These are phyloP conservation scores for Monilinia laxa DNA, from an alignment of 2,329 filamentous ascomycete species.

Conservation along the genomic window DNA sequence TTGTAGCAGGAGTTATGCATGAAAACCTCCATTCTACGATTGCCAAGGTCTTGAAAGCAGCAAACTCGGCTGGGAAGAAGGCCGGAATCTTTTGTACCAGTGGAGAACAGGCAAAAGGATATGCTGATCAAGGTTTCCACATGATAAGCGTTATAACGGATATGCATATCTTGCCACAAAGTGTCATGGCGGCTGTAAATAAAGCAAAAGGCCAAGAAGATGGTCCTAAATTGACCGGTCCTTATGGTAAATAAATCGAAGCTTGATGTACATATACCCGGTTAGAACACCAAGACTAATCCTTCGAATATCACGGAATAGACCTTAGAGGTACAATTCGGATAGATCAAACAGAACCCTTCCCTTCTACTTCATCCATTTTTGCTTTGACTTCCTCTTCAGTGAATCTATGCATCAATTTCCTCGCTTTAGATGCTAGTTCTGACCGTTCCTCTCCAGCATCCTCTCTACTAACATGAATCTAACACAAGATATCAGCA, in stretches of 20 bases:
- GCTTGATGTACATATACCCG: slow-evolving; percentile 1
- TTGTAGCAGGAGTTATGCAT: slow-evolving; percentile 59
- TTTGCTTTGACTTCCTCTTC: slow-evolving; percentile 62
- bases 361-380: slow-evolving; percentile 56
- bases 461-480: slow-evolving; percentile 59
- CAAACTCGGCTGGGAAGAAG: slow-evolving; percentile 63
- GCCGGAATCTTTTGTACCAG: slow-evolving; percentile 59
- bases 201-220: slow-evolving; percentile 46
- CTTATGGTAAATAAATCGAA: slow-evolving; percentile 35
- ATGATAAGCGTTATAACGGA: slow-evolving; percentile 62
- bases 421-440: slow-evolving; percentile 49
- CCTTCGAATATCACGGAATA: not conserved
- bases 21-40: slow-evolving; percentile 60
- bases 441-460: slow-evolving; percentile 50
- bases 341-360: slow-evolving; percentile 8
- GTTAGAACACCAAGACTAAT: not conserved
- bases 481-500: slow-evolving; percentile 41
- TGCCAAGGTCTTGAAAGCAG: slow-evolving; percentile 55
- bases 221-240: slow-evolving; percentile 34
- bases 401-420: slow-evolving; percentile 77
- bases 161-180: slow-evolving; percentile 50
- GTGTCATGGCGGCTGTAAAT: slow-evolving; percentile 49
- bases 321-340: not conserved
- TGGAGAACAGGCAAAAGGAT: slow-evolving; percentile 55
- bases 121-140: slow-evolving; percentile 58